Base-by-base conservation (phyloP, 2,329 filamentous ascomycete genomes). In the Talaromyces albobiverticillius region DNA sequence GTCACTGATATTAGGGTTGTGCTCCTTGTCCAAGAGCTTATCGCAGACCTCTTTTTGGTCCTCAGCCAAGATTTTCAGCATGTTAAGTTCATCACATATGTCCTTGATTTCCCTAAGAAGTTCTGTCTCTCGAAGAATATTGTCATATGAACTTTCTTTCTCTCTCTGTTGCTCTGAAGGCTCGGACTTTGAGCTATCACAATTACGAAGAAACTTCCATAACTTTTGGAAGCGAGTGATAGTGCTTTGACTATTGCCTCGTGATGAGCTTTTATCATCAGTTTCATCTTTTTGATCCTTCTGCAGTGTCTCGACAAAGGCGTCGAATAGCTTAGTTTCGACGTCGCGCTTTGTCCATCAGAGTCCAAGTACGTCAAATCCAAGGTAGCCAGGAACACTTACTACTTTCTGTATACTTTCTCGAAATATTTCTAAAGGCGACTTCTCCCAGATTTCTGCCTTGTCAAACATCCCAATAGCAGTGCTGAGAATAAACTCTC, bases 11-110 rank as follows among this genome's bases (percentile, higher is more conserved):
- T 14, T 47, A n/a, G 29, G 16, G 38, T 34, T 11, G 4, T 51
- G 18, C n/a, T 52, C 29, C 22, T 46, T 36, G 25, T 26, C 8
- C 23, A 46, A 53, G 14, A 45, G 34, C 14, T 57, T 53, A 45
- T 42, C 57, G 53, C 55, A 59, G 4, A 60, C 56, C 3, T 23
- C 14, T 18, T 60, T 53, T 46, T 62, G 60, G 20, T 43, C 50
- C 32, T 58, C 53, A 16, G 58, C 49, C 36, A 62, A 31, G 9
- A 32, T 46, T 32, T 58, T 60, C 31, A 63, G 52, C n/a, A 64
- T 63, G 25, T 56, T 59, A 13, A 63, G 57, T 47, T 64, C 61
- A 38, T 64, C 60, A 8, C 54, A 47, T 8, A n/a, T n/a, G n/a
- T n/a, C n/a, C n/a, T n/a, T n/a, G n/a, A n/a, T n/a, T n/a, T n/a